A percentile compares a stretch with the other conserved stretches of the same genome.
Conservation (phyloP, 257 asterid genomes). For the Cruciata laevipes region DNA sequence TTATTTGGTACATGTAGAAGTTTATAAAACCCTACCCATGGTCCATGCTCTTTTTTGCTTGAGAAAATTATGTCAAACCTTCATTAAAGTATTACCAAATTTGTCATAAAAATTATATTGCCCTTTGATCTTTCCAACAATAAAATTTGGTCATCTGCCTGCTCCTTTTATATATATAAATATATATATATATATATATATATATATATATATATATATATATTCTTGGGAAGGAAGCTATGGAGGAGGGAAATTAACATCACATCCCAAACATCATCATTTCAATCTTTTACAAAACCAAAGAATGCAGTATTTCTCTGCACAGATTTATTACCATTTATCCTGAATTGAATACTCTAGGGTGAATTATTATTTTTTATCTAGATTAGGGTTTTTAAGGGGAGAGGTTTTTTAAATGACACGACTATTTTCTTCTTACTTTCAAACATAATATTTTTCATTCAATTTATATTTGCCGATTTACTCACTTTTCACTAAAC, state of each 20-base stretch:
- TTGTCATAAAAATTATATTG: neutral
- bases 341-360: too few relatives aligned
- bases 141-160: neutral
- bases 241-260: neutral
- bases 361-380: too few relatives aligned
- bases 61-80: neutral
- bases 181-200: too few relatives aligned
- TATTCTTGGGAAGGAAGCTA: neutral
- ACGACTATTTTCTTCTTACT: too few relatives aligned
- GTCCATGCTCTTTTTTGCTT: neutral
- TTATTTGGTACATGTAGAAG: neutral
- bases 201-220: too few relatives aligned
- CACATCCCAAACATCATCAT: slow-evolving; percentile 3
- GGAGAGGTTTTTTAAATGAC: too few relatives aligned
- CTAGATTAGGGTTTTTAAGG: too few relatives aligned
- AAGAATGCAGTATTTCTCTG: too few relatives aligned
- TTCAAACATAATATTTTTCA: too few relatives aligned
- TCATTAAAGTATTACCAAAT: neutral
- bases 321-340: too few relatives aligned
- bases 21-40: neutral
- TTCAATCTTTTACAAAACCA: neutral
- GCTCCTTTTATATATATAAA: neutral
- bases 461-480: too few relatives aligned
- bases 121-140: neutral
- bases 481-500: too few relatives aligned